Conservation (phyloP, 306 rosid genomes). For the Citrullus colocynthis region DNA sequence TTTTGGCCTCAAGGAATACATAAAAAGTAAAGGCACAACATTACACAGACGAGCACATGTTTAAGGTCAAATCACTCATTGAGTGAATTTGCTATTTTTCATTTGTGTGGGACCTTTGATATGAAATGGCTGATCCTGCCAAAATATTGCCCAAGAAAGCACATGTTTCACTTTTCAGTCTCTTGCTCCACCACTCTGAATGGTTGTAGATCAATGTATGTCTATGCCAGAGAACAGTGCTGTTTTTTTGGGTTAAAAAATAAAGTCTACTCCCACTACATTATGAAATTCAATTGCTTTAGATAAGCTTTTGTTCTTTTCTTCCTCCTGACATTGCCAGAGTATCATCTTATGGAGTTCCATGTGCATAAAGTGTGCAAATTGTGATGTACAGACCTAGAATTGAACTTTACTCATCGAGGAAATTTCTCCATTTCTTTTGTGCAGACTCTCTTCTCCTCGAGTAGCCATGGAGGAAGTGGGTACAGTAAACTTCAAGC, state of each 20-base stretch:
- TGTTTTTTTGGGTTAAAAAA: neutral
- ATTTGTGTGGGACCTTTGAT: neutral
- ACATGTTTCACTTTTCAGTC: neutral
- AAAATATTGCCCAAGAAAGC: neutral
- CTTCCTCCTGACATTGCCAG: neutral
- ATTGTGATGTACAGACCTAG: neutral
- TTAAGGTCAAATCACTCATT: neutral
- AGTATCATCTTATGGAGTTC: neutral
- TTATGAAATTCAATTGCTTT: neutral
- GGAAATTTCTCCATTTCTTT: slow-evolving; percentile 10
- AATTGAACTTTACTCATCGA: neutral
- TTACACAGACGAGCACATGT: neutral
- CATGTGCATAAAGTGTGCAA: neutral
- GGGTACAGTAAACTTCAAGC: slow-evolving; percentile 43
- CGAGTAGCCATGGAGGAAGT: slow-evolving; percentile 40
- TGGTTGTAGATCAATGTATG: neutral
- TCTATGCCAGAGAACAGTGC: neutral
- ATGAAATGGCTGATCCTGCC: neutral
- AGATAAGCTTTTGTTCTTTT: neutral
- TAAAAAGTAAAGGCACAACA: neutral
- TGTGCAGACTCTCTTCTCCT: slow-evolving; percentile 55
- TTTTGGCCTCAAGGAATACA: neutral
- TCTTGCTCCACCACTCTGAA: neutral
- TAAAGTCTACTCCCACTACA: neutral
- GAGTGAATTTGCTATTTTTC: neutral